These are phyloP conservation scores for Farysia itapuensis DNA, from an alignment of 1,284 basidiomycete species.

Conservation along the genomic window DNA sequence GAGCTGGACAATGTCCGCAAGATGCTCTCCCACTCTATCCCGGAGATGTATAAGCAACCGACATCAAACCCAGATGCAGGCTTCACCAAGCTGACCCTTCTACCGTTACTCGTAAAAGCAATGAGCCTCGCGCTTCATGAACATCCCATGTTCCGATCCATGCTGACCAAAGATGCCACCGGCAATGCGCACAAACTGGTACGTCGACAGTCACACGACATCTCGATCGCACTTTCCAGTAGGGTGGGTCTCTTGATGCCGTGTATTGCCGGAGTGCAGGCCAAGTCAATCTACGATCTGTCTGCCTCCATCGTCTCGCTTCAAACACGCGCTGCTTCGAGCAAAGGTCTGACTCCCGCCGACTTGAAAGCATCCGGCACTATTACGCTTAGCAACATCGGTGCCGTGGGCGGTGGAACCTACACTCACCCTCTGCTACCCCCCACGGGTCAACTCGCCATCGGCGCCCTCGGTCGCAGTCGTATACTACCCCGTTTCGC, in stretches of 20 bases:
- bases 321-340: slow-evolving; percentile 19
- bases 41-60: slow-evolving; percentile 50
- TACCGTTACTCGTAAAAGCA: slow-evolving; percentile 83
- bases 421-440: slow-evolving; percentile 67
- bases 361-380: slow-evolving; percentile 63
- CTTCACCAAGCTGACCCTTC: slow-evolving; percentile 70
- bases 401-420: slow-evolving; percentile 46
- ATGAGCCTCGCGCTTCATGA: slow-evolving; percentile 77
- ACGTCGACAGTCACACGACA: slow-evolving; percentile 33
- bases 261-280: slow-evolving; percentile 70
- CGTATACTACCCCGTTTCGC: slow-evolving; percentile 37
- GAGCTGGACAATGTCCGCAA: slow-evolving; percentile 72
- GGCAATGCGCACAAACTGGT: slow-evolving; percentile 16
- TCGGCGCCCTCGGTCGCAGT: slow-evolving; percentile 75
- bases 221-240: slow-evolving; percentile 73
- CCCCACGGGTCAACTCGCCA: slow-evolving; percentile 84
- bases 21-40: slow-evolving; percentile 72
- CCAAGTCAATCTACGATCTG: slow-evolving; percentile 69
- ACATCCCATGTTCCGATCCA: slow-evolving; percentile 73
- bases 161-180: no score
- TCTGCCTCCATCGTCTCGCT: slow-evolving; percentile 27
- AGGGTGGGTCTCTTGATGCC: slow-evolving; percentile 83
- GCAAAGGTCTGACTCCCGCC: slow-evolving; percentile 11
- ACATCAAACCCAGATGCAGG: slow-evolving; percentile 22
- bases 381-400: slow-evolving; percentile 76